Evolutionary conservation across 2,329 filamentous ascomycete species (phyloP), one percentile per base, ranked within the genome.

Genomic region (Clonostachys solani): DNA sequence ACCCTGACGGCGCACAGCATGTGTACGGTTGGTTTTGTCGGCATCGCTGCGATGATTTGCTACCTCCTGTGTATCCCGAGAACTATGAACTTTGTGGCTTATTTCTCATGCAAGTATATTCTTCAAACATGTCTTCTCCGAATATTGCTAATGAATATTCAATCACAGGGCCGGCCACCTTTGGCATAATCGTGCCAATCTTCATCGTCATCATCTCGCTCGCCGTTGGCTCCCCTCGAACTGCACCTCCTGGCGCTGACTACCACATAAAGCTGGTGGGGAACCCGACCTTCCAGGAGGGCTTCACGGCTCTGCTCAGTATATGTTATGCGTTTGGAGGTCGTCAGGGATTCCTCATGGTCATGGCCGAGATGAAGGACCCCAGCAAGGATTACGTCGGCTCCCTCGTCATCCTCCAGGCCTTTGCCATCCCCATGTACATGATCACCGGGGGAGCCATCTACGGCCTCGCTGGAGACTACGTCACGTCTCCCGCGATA

Each of bases 21-120:
- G 8, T 89, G 85, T 68, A 87, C 84, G 2, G 78, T 88, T 48
- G 77, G 73, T 35, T 89, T 86, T 61, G 77, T 80, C 16, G 75
- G 79, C 16, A 75, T 88, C 47, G 75, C 79, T 6, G 83, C 82
- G 8, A 62, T 84, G 23, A 71, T 83, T 49, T 84, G 80, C 16
- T 87, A 76, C 61, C 50, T 81, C 29, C 82, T 78, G 54, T 88
- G 84, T 6, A 71, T 87, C 33, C 84, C 85, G 1, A 74, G 85
- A 44, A 87, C 84, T 0, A 87, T 87, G 64, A 73, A 63, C 49
- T 64, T 67, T 38, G 56, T 62, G 36, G 18, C 18, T 19, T 19
- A 19, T 19, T 19, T 51, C 57, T 36, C 54, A 60, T 43, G 56
- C 59, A 2, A 64, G 63, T 10, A 52, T 66, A 35, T 61, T 62